Conservation (phyloP, 148 eudicot genomes). For the Cornus kousa region DNA sequence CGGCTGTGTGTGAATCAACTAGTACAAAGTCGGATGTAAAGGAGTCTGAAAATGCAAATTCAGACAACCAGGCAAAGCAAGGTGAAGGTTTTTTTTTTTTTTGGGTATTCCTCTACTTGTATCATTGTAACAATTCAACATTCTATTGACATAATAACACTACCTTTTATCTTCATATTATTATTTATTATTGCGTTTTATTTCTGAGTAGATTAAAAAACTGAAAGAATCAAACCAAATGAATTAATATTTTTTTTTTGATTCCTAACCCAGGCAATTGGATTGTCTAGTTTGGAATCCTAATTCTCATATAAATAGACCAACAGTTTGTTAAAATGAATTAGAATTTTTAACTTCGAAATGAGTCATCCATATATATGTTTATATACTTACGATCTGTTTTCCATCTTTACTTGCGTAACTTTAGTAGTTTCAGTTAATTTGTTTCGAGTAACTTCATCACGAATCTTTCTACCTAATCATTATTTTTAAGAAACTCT, state of each 20-base stretch:
- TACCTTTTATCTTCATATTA: background rate
- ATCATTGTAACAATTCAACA: background rate
- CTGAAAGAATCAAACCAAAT: background rate
- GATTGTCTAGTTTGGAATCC: background rate
- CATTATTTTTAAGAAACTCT: background rate
- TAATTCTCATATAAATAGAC: background rate
- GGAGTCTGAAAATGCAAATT: constrained; percentile 30
- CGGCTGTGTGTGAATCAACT: constrained; percentile 21
- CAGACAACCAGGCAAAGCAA: constrained; percentile 48
- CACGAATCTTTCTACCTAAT: background rate
- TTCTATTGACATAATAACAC: background rate
- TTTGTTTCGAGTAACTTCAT: background rate
- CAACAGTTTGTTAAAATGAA: background rate
- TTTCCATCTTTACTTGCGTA: background rate
- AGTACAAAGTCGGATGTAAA: constrained; percentile 23
- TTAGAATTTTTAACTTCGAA: background rate
- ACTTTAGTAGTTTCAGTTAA: background rate
- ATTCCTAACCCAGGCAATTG: background rate
- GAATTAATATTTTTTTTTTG: background rate
- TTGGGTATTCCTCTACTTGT: background rate
- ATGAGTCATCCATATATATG: background rate
- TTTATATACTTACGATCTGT: background rate
- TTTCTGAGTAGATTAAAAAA: background rate
- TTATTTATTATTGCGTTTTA: background rate
- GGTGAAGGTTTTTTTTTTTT: constrained; percentile 29